These are phyloP conservation scores for Tetrapisispora namnaoensis DNA, from an alignment of 805 yeast species.

Conservation along the genomic window DNA sequence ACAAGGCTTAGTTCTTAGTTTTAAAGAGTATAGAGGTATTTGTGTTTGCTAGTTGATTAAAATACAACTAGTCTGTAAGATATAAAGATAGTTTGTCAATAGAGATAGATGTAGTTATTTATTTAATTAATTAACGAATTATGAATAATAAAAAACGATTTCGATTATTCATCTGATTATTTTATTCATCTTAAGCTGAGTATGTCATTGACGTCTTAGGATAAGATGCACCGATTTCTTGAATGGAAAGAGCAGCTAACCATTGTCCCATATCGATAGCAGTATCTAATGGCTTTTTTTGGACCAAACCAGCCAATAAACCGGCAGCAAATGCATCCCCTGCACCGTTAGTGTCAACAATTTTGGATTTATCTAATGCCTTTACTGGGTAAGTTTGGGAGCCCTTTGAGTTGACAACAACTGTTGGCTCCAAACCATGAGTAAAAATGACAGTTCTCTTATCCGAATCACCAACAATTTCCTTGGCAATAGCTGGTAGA, in stretches of 20 bases:
- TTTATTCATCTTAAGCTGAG: constrained; percentile 11
- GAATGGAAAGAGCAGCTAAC: constrained; percentile 88
- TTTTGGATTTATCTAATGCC: constrained; percentile 52
- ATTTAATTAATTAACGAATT: no score
- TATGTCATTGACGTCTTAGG: constrained; percentile 43
- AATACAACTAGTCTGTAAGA: no score
- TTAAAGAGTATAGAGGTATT: no score
- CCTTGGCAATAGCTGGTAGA: constrained; percentile 69
- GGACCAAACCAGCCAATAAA: constrained; percentile 78
- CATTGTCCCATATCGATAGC: constrained; percentile 84
- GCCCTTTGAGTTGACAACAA: constrained; percentile 54
- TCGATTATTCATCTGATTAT: neutral
- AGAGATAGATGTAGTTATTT: no score
- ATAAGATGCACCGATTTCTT: constrained; percentile 89
- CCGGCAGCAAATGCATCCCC: constrained; percentile 99
- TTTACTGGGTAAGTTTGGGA: constrained; percentile 55
- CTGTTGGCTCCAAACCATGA: constrained; percentile 89
- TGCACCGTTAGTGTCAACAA: constrained; percentile 95
- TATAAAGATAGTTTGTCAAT: no score
- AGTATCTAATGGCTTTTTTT: constrained; percentile 53
- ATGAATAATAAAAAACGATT: neutral
- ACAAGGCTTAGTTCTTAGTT: no score
- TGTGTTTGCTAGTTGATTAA: no score
- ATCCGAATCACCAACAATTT: constrained; percentile 50
- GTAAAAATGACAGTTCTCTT: constrained; percentile 88